Evolutionary conservation across 2,329 filamentous ascomycete species (phyloP), one percentile per base, ranked within the genome.

Genomic region (Clarireedia monteithiana): DNA sequence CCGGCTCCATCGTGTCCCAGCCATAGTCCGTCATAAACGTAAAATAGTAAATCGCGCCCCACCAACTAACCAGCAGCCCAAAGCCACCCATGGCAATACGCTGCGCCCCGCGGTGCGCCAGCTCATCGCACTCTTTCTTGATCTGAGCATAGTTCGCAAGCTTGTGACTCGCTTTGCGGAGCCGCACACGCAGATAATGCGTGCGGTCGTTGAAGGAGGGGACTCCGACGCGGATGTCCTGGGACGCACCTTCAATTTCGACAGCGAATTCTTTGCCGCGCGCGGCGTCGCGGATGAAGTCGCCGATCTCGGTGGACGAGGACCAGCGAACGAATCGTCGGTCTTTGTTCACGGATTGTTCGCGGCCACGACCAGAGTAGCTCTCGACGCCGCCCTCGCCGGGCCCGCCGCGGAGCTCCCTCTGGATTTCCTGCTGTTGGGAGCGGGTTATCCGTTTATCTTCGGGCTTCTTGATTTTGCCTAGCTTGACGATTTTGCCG

Each of bases 171-270:
- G 87, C 84, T 59, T 86, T 88, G 46, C 89, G 78, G 51, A 96
- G 73, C 6, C 88, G 78, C 70, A 89, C 81, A 7, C 91, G 83
- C 67, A 95, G 80, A 71, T 92, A 96, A 71, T 92, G 86, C 0
- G 91, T 96, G n/a, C 91, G 79, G 68, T 96, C 91, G 59, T 85
- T 83, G 77, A 96, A 96, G 48, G 85, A 90, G 0, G 91, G 91
- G 9, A 96, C 91, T 0, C 83, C 84, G 6, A 96, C 85, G 15
- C 83, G 80, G 62, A 96, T 85, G 63, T 90, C 83, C 1, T 77
- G 69, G 0, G 77, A 74, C 0, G 77, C 76, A 0, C 89, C 89
- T 67, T 95, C 87, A 56, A 96, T 89, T 53, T 86, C 82, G 45
- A 96, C 84, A 3, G 86, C 83, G 67, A 96, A 96, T 67, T 95